Evolutionary conservation across 225 moss, liverwort and hornwort genomes (phyloP).

Genomic region (Marchantia polymorpha): DNA sequence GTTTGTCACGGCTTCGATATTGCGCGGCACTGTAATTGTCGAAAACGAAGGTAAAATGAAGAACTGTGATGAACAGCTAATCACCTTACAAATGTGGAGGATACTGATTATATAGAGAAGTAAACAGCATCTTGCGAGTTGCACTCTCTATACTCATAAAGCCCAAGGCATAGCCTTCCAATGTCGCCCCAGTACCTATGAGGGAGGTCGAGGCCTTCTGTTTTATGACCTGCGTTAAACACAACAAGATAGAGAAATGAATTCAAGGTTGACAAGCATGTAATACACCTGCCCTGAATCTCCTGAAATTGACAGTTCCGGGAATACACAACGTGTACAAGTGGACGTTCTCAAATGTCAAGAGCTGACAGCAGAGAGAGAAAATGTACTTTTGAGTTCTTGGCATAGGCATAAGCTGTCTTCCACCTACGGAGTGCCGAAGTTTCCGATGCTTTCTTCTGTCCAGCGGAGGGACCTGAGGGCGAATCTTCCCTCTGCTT

Average conservation of each 20-base stretch:
- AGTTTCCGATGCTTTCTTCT: slow-evolving; percentile 3
- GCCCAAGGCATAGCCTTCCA: slow-evolving; percentile 61
- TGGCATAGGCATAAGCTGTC: slow-evolving; percentile 36
- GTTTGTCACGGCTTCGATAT: no score
- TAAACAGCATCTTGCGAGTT: slow-evolving; percentile 45
- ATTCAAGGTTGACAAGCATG: neutral
- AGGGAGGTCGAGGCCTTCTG: slow-evolving; percentile 55
- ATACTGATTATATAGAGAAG: slow-evolving; percentile 67
- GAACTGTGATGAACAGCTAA: no score
- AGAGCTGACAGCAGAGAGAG: neutral
- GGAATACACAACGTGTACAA: neutral
- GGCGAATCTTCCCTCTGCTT: slow-evolving; percentile 10
- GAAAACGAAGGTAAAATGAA: no score
- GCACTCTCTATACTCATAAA: slow-evolving; percentile 51
- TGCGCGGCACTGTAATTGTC: no score
- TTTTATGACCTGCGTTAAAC: slow-evolving; percentile 48
- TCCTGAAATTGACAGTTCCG: neutral
- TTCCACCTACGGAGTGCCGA: slow-evolving; percentile 38
- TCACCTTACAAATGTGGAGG: slow-evolving; percentile 26
- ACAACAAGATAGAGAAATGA: neutral
- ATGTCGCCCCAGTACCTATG: slow-evolving; percentile 72
- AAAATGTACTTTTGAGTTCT: slow-evolving; percentile 30
- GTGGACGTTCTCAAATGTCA: neutral
- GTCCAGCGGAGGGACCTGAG: neutral
- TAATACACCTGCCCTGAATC: neutral